These are phyloP conservation scores for Lactuca saligna DNA, from an alignment of 129 eudicot species.

Conservation along the genomic window DNA sequence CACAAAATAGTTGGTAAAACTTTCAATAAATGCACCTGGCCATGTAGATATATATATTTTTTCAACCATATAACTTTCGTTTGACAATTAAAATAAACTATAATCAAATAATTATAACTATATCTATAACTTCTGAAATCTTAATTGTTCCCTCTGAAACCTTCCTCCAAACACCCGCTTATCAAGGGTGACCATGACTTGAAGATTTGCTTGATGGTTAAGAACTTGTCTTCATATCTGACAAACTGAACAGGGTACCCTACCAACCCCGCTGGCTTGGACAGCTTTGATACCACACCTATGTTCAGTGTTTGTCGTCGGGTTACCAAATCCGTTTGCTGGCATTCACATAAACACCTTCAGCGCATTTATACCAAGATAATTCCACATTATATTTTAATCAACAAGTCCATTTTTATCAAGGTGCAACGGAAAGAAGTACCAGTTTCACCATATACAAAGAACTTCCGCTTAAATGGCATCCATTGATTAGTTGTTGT, in stretches of 20 bases:
- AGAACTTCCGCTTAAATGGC: not conserved
- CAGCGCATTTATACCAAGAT: constrained; percentile 1
- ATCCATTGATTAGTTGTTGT: not conserved
- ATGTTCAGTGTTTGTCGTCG: constrained; percentile 4
- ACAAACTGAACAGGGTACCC: constrained; percentile 4
- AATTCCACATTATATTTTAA: not conserved
- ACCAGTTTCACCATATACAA: not conserved
- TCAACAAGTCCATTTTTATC: not conserved
- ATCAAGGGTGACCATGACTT: not conserved
- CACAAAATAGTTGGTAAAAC: too few species aligned
- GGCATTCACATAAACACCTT: constrained; percentile 15
- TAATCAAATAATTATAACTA: not conserved
- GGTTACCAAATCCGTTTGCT: constrained; percentile 14
- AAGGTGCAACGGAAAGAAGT: not conserved
- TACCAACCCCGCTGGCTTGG: not conserved
- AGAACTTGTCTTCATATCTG: not conserved
- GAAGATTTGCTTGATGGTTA: not conserved
- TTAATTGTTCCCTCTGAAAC: not conserved
- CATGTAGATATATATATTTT: not conserved
- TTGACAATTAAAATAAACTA: not conserved
- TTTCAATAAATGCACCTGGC: not conserved
- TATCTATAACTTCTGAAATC: not conserved
- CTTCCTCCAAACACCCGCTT: not conserved
- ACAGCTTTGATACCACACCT: not conserved
- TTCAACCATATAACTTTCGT: too few species aligned